phyloP scores from a whole-genome alignment of 768 basidiomycete genomes.

The Amanita rubescens region DNA sequence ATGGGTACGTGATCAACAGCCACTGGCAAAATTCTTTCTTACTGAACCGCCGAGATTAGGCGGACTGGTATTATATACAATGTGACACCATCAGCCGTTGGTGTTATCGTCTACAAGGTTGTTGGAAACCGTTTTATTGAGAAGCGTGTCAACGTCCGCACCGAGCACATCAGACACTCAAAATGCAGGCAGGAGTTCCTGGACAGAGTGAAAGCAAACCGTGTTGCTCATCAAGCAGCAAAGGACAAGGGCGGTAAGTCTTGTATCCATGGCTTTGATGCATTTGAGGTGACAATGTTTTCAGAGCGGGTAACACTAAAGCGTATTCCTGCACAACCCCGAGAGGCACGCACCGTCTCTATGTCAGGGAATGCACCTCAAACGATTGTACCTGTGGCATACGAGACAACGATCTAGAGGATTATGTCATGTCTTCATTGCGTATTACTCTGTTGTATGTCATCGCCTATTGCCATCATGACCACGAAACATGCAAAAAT shows the following conservation, averaged over 20 bases:
- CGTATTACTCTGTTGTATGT: slow-evolving; percentile 20
- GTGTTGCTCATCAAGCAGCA: slow-evolving; percentile 72
- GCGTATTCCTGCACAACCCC: slow-evolving; percentile 79
- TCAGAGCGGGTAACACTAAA: slow-evolving; percentile 78
- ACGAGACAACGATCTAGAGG: slow-evolving; percentile 93
- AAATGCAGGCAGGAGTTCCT: slow-evolving; percentile 98
- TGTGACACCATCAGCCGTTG: slow-evolving; percentile 90
- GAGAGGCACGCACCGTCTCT: slow-evolving; percentile 72
- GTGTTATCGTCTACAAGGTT: slow-evolving; percentile 96
- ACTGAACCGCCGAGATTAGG: slow-evolving; percentile 31
- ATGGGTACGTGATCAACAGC: slow-evolving; percentile 62
- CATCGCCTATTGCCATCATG: slow-evolving; percentile 17
- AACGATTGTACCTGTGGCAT: slow-evolving; percentile 87
- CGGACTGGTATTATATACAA: slow-evolving; percentile 99
- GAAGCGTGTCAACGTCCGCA: slow-evolving; percentile 97
- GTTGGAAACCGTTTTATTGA: slow-evolving; percentile 99
- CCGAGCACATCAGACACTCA: slow-evolving; percentile 95
- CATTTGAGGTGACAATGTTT: slow-evolving; percentile 1
- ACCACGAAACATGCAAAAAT: slow-evolving; percentile 21
- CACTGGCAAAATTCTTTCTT: neutral
- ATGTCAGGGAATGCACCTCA: slow-evolving; percentile 72
- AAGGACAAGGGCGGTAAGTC: slow-evolving; percentile 85
- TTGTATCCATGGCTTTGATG: neutral
- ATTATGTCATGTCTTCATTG: slow-evolving; percentile 11
- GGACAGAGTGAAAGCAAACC: slow-evolving; percentile 91